These are phyloP conservation scores for Chlamydomonas eustigma DNA, from an alignment of 139 green algal species.

Conservation along the genomic window DNA sequence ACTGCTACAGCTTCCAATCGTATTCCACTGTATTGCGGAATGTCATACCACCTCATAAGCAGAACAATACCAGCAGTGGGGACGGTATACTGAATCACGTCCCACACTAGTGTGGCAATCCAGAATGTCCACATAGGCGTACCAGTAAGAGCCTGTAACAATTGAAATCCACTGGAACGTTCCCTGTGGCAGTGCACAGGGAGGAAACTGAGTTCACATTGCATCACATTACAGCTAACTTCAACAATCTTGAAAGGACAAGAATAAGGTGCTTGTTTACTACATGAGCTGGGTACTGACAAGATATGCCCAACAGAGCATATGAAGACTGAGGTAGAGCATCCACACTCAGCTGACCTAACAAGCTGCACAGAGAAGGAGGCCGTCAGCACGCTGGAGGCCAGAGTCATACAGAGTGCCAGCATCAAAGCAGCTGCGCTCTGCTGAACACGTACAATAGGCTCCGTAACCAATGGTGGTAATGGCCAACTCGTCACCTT, in stretches of 20 bases:
- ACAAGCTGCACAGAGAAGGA: constrained; percentile 64
- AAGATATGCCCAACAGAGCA: no score
- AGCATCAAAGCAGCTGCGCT: constrained; percentile 56
- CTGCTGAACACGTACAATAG: constrained; percentile 12
- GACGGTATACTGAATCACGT: constrained; percentile 45
- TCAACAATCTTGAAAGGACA: not conserved
- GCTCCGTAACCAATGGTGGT: constrained; percentile 45
- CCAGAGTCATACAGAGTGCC: constrained; percentile 68
- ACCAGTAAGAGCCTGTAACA: constrained; percentile 58
- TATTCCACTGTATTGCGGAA: constrained; percentile 50
- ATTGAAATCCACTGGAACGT: constrained; percentile 50
- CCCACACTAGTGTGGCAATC: constrained; percentile 52
- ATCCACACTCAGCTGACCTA: no score
- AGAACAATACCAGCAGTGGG: constrained; percentile 36
- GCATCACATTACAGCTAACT: not conserved
- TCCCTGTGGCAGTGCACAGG: no score
- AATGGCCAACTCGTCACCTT: constrained; percentile 35
- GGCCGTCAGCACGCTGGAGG: constrained; percentile 47
- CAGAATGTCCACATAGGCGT: constrained; percentile 53
- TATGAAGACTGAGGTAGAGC: no score
- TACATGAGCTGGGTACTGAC: no score
- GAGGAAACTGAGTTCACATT: no score
- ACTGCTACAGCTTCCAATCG: constrained; percentile 42
- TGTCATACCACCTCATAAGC: constrained; percentile 35
- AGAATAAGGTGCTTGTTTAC: no score